These are phyloP conservation scores for Xylaria sp. DNA, from an alignment of 495 filamentous ascomycete genomes.

Conservation along the genomic window DNA sequence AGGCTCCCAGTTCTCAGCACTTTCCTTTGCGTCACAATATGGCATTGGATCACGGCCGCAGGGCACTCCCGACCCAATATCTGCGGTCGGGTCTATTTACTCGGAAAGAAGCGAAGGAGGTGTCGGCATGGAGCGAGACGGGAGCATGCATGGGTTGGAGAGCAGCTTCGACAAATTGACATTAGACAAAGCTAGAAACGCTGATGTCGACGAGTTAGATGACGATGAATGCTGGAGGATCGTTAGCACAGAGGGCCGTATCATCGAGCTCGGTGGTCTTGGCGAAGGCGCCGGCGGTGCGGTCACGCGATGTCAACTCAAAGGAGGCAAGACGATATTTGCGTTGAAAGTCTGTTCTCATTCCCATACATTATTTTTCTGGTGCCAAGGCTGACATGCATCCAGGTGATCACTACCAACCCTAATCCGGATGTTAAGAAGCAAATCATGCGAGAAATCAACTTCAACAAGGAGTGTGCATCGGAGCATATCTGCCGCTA, in stretches of 20 bases:
- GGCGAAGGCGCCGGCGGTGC: conserved; percentile 97
- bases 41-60: conserved; percentile 61
- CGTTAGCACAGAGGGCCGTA: conserved; percentile 84
- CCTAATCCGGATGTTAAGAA: conserved; percentile 97
- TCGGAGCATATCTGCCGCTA: conserved; percentile 95
- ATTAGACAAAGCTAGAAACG: conserved; percentile 76
- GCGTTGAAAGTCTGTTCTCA: conserved; percentile 81
- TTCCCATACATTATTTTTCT: conserved; percentile 3
- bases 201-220: conserved; percentile 93
- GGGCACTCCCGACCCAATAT: conserved; percentile 83
- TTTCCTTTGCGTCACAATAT: conserved; percentile 76
- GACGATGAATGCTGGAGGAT: conserved; percentile 95
- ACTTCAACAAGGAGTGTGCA: conserved; percentile 96
- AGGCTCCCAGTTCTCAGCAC: conserved; percentile 77
- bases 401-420: conserved; percentile 94
- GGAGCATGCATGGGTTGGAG: conserved; percentile 69
- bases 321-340: conserved; percentile 92
- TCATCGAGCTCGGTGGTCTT: conserved; percentile 85
- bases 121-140: conserved; percentile 76
- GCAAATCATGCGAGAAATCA: conserved; percentile 93
- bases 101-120: conserved; percentile 72
- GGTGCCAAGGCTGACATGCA: conserved; percentile 34
- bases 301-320: conserved; percentile 87
- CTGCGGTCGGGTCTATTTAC: conserved; percentile 83
- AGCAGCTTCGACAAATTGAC: conserved; percentile 73